phyloP scores from a whole-genome alignment of 1,284 basidiomycete species.

The Irpex sp. region DNA sequence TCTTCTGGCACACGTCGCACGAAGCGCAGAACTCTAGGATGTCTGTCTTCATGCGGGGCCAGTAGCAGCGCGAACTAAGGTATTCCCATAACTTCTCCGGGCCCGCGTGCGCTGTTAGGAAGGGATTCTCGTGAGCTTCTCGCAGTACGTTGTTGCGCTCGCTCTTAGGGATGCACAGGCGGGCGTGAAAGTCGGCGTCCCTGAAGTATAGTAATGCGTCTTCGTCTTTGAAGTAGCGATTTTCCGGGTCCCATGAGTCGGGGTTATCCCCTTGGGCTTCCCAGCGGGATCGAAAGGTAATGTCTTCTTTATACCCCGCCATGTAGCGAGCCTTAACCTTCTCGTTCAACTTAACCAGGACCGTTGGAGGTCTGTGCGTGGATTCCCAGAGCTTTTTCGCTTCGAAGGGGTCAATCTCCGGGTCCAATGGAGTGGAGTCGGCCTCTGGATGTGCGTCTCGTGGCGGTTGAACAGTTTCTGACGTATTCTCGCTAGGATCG shows the following conservation, averaged over 20 bases:
- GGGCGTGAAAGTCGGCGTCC: constrained; percentile 24
- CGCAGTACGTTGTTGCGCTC: constrained; percentile 5
- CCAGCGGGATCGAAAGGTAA: neutral
- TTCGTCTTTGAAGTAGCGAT: constrained; percentile 23
- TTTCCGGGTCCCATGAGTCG: constrained; percentile 10
- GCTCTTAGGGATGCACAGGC: neutral
- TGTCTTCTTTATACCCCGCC: constrained; percentile 7
- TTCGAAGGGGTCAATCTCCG: too few species aligned
- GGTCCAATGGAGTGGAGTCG: too few species aligned
- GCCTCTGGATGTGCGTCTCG: too few species aligned
- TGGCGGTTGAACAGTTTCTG: too few species aligned
- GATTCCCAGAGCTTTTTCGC: constrained; percentile 8
- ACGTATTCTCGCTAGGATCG: too few species aligned
- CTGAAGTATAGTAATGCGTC: constrained; percentile 27
- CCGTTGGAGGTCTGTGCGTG: constrained; percentile 3
- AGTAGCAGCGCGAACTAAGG: constrained; percentile 34
- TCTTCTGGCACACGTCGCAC: constrained; percentile 48
- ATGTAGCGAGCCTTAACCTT: neutral
- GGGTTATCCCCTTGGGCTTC: neutral
- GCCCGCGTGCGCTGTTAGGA: constrained; percentile 39
- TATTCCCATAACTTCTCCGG: constrained; percentile 30
- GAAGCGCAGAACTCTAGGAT: constrained; percentile 31
- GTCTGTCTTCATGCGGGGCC: constrained; percentile 40
- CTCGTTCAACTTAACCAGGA: constrained; percentile 2
- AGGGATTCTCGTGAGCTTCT: constrained; percentile 13